Evolutionary conservation across 2,329 filamentous ascomycete species (phyloP).

Genomic region (Talaromyces pinophilus): DNA sequence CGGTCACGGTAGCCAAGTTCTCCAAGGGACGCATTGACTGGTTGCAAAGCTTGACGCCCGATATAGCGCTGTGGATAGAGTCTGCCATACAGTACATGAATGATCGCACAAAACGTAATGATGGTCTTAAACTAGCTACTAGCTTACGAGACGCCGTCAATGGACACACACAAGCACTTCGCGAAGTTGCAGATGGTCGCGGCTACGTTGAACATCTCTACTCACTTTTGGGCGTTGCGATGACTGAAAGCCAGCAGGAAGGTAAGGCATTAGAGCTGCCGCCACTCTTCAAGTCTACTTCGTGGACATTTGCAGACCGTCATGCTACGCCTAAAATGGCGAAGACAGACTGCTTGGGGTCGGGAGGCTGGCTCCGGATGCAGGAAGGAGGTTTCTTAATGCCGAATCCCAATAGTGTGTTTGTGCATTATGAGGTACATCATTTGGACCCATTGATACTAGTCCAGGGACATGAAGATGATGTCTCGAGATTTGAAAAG

Average conservation of each 20-base stretch:
- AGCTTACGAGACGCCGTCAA: background rate
- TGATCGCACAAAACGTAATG: background rate
- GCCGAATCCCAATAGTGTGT: background rate
- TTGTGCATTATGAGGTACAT: background rate
- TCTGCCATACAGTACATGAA: background rate
- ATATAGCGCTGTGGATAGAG: background rate
- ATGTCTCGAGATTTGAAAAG: background rate
- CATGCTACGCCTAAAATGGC: background rate
- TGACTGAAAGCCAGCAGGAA: background rate
- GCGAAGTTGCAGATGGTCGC: background rate
- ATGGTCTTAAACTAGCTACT: background rate
- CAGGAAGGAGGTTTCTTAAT: background rate
- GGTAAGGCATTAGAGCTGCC: background rate
- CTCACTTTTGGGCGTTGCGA: background rate
- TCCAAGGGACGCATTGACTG: conserved; percentile 6
- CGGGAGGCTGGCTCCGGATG: background rate
- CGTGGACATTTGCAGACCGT: background rate
- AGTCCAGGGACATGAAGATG: background rate
- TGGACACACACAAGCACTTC: background rate
- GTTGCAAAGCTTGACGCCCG: background rate
- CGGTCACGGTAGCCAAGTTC: conserved; percentile 2
- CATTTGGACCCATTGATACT: background rate
- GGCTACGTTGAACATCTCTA: background rate
- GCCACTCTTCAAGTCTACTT: background rate
- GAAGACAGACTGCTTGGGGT: background rate